Conservation (phyloP, 2,329 filamentous ascomycete species). For the Fusarium brachygibbosum region DNA sequence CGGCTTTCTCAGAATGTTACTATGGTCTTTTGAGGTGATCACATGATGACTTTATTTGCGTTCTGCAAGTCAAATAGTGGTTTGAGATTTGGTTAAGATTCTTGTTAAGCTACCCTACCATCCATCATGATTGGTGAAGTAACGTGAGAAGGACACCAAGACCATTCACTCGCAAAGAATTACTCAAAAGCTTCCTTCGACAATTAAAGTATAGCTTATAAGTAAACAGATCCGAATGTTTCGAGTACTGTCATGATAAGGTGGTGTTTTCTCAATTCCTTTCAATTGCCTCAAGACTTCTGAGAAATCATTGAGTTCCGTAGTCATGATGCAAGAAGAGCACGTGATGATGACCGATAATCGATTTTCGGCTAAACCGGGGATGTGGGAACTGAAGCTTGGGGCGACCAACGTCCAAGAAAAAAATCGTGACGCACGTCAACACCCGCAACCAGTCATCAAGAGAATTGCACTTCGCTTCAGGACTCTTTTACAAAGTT, state of each 20-base stretch:
- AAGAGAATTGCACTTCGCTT: conserved; percentile 36
- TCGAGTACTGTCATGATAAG: no score
- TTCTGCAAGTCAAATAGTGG: neutral
- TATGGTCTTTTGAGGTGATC: no score
- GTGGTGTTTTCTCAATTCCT: neutral
- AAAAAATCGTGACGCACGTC: conserved; percentile 49
- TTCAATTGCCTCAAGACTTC: neutral
- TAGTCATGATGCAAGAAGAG: neutral
- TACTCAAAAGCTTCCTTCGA: neutral
- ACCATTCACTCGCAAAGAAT: neutral
- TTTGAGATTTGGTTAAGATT: neutral
- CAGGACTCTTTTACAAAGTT: conserved; percentile 17
- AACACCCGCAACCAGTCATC: conserved; percentile 36
- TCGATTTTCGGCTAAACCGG: conserved; percentile 46
- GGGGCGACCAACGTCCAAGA: conserved; percentile 41
- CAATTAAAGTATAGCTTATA: neutral
- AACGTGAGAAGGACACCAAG: neutral
- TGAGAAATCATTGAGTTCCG: neutral
- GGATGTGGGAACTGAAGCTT: conserved; percentile 17
- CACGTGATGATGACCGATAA: conserved; percentile 43
- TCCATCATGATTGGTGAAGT: neutral
- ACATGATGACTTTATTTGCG: neutral
- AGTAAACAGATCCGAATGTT: accelerated
- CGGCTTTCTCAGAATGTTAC: neutral
- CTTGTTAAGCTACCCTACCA: neutral